These are phyloP conservation scores for Nannochloris sp. DNA, from an alignment of 139 green algal species.

Conservation along the genomic window DNA sequence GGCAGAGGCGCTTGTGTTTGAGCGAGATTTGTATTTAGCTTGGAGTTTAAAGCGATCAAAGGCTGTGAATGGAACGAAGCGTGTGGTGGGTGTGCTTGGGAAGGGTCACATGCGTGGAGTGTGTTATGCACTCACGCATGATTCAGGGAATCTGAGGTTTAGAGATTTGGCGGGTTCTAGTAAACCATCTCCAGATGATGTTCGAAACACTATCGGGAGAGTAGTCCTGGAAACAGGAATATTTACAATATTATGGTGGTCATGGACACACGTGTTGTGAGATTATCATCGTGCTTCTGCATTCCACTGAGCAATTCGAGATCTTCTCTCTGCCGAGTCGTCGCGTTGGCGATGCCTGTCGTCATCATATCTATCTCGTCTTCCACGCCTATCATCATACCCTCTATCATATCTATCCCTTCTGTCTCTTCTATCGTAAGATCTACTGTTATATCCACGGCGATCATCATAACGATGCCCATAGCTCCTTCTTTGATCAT, in stretches of 20 bases:
- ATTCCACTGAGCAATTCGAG: constrained; percentile 68
- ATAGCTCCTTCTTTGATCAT: constrained; percentile 13
- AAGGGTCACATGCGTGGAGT: constrained; percentile 58
- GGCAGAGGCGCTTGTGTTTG: constrained; percentile 37
- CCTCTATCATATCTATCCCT: neutral
- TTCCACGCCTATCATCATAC: constrained; percentile 2
- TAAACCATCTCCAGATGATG: neutral
- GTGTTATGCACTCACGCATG: constrained; percentile 34
- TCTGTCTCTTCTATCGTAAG: neutral
- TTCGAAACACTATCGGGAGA: neutral
- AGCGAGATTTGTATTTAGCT: constrained; percentile 66
- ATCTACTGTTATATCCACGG: constrained; percentile 2
- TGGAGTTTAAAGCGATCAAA: constrained; percentile 67
- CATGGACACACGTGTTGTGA: neutral
- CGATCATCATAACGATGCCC: constrained; percentile 14
- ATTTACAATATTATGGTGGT: constrained; percentile 1
- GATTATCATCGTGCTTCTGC: constrained; percentile 3
- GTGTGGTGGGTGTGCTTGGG: constrained; percentile 69
- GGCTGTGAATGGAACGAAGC: constrained; percentile 48
- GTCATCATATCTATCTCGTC: neutral
- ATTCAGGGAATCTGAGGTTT: constrained; percentile 8
- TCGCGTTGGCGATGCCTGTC: constrained; percentile 23
- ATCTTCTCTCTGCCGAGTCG: constrained; percentile 55
- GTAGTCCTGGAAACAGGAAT: constrained; percentile 1
- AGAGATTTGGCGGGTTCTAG: constrained; percentile 6